These are phyloP conservation scores for Coemansia sp. DNA, from an alignment of 192 early-diverging fungal genomes.

Conservation along the genomic window DNA sequence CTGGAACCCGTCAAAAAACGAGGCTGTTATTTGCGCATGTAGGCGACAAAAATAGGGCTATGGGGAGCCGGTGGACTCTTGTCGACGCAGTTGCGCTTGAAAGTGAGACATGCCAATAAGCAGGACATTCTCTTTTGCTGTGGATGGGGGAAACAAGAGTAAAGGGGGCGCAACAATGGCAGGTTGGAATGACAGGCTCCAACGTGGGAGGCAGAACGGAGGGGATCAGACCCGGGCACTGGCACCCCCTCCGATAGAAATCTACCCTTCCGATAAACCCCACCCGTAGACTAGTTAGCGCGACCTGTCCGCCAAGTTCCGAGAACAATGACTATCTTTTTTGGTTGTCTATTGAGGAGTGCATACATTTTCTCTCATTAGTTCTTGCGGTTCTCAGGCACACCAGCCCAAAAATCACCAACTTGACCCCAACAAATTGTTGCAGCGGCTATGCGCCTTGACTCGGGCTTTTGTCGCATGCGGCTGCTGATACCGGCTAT, in stretches of 20 bases:
- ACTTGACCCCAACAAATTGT: background rate
- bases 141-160: constrained; percentile 10
- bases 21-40: constrained; percentile 1
- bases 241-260: constrained; percentile 7
- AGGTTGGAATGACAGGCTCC: constrained; percentile 7
- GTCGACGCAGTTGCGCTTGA: constrained; percentile 13
- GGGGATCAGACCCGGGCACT: constrained; percentile 1
- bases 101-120: background rate
- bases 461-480: background rate
- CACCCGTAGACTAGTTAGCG: constrained; percentile 6
- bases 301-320: background rate
- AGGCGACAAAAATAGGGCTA: constrained; percentile 9
- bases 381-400: constrained; percentile 4
- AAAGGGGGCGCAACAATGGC: constrained; percentile 13
- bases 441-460: background rate
- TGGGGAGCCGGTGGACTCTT: constrained; percentile 6
- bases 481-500: background rate
- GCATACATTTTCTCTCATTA: constrained; percentile 12
- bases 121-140: background rate
- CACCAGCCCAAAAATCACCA: background rate
- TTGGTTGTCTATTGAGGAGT: constrained; percentile 15
- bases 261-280: constrained; percentile 1
- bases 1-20: constrained; percentile 16
- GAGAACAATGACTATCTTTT: constrained; percentile 12
- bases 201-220: constrained; percentile 21